Evolutionary conservation across 2,329 filamentous ascomycete genomes (phyloP).

Genomic region (Fusarium sp.): DNA sequence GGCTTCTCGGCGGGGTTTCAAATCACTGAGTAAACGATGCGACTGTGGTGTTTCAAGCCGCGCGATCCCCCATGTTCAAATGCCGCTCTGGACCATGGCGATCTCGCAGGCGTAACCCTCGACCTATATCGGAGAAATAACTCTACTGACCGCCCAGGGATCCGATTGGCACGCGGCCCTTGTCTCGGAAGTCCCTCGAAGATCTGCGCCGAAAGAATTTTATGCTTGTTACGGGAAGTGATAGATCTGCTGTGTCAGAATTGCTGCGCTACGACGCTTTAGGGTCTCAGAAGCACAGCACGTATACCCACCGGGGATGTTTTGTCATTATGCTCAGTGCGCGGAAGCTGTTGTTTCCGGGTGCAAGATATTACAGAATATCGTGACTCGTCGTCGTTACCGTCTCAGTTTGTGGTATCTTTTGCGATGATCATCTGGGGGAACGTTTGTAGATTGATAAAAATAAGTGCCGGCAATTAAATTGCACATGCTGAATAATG

Average conservation of each 20-base stretch:
- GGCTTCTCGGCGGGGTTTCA: conserved; percentile 14
- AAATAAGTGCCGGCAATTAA: not conserved
- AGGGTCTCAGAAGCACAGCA: not conserved
- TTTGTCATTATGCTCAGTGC: conserved; percentile 3
- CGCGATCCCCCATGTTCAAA: not conserved
- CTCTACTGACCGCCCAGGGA: not conserved
- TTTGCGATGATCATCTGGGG: not conserved
- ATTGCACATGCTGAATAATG: not conserved
- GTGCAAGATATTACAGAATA: not conserved
- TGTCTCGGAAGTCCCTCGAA: not conserved
- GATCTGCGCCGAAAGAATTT: conserved; percentile 10
- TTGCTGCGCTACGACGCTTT: not conserved
- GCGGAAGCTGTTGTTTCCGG: conserved; percentile 13
- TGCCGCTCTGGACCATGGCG: not conserved
- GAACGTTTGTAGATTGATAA: not conserved
- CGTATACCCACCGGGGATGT: conserved; percentile 9
- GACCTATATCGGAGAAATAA: not conserved
- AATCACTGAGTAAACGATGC: not conserved
- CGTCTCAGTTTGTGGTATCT: conserved; percentile 5
- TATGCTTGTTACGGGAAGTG: conserved; percentile 19
- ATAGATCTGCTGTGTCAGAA: conserved; percentile 13
- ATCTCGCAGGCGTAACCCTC: not conserved
- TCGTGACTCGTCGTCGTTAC: not conserved
- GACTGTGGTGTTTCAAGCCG: conserved; percentile 17
- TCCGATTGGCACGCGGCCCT: not conserved